These are phyloP conservation scores for Microsporum canis DNA, from an alignment of 2,329 filamentous ascomycete species.

Conservation along the genomic window DNA sequence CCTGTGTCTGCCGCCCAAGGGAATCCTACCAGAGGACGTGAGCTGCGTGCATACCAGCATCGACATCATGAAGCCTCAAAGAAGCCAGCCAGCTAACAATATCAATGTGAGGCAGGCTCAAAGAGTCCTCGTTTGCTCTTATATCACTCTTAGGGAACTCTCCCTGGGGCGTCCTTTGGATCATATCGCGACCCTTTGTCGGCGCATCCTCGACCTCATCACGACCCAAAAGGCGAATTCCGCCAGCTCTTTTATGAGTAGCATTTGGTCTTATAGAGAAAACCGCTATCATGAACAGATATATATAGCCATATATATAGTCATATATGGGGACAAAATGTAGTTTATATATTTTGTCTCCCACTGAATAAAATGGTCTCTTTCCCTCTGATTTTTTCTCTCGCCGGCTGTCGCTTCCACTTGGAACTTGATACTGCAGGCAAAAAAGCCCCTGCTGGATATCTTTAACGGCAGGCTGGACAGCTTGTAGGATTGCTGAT, in stretches of 20 bases:
- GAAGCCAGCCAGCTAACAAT: neutral
- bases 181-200: neutral
- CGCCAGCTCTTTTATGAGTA: neutral
- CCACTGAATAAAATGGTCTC: neutral
- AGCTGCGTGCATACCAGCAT: neutral
- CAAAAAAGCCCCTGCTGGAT: neutral
- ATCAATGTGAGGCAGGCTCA: neutral
- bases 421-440: neutral
- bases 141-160: neutral
- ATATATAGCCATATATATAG: too few relatives aligned
- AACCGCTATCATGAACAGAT: neutral
- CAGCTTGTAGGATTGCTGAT: neutral
- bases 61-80: neutral
- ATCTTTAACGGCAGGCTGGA: conserved; percentile 1
- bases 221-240: neutral
- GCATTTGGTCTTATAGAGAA: neutral
- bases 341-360: neutral
- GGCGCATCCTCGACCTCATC: neutral
- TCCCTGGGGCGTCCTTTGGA: neutral
- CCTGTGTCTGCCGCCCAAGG: too few relatives aligned
- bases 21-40: too few relatives aligned
- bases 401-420: neutral
- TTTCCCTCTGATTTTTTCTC: neutral
- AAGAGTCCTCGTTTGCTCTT: neutral
- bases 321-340: neutral